Conservation (phyloP, 2,329 filamentous ascomycete species). For the Aspergillus pseudoterreus region DNA sequence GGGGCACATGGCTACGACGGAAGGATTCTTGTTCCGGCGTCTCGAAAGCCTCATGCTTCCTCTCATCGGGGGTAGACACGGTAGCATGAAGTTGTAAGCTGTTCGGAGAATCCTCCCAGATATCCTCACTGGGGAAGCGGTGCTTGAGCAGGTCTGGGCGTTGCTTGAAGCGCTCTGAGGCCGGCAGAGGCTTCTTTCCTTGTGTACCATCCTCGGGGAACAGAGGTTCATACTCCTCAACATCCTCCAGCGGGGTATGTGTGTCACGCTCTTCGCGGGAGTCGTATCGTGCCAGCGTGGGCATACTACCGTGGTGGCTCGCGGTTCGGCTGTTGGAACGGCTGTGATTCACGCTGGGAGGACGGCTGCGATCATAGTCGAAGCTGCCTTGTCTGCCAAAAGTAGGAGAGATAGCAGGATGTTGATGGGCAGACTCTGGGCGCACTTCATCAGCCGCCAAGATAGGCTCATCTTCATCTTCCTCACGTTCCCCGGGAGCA, state of each 20-base stretch:
- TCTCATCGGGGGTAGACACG: constrained; percentile 74
- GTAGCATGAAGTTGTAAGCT: constrained; percentile 74
- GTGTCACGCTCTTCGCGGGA: constrained; percentile 50
- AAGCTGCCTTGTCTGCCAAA: constrained; percentile 61
- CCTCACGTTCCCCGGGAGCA: constrained; percentile 46
- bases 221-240: constrained; percentile 90
- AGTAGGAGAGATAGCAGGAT: constrained; percentile 77
- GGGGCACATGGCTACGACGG: constrained; percentile 38
- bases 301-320: constrained; percentile 58
- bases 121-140: constrained; percentile 88
- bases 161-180: constrained; percentile 54
- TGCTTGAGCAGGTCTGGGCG: constrained; percentile 53
- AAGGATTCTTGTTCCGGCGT: constrained; percentile 48
- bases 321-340: constrained; percentile 62
- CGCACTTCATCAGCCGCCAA: constrained; percentile 84
- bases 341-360: constrained; percentile 56
- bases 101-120: constrained; percentile 94
- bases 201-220: constrained; percentile 76
- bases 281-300: constrained; percentile 52
- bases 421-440: constrained; percentile 62
- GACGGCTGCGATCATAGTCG: constrained; percentile 50
- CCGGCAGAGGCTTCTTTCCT: constrained; percentile 49
- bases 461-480: constrained; percentile 70
- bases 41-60: constrained; percentile 43
- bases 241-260: constrained; percentile 73